Evolutionary conservation across 1,284 basidiomycete genomes (phyloP).

Genomic region (Athelia sp.): DNA sequence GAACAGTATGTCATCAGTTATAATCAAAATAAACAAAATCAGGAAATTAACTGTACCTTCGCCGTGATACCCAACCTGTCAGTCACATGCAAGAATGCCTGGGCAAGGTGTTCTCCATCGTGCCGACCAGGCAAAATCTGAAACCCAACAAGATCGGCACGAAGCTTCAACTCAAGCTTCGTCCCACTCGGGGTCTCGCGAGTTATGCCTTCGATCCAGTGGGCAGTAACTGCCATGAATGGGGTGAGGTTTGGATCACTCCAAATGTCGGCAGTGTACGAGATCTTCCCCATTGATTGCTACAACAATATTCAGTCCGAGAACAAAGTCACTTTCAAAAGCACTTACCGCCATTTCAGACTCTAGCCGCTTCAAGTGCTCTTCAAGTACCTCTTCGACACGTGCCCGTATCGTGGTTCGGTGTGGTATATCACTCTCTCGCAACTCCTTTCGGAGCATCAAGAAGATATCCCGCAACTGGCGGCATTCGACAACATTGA

Average conservation of each 20-base stretch:
- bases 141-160: constrained; percentile 12
- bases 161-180: constrained; percentile 4
- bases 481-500: constrained; percentile 21
- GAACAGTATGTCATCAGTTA: background rate
- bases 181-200: background rate
- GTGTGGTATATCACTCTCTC: constrained; percentile 18
- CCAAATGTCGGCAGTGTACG: constrained; percentile 16
- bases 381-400: constrained; percentile 13
- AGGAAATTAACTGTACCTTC: background rate
- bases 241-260: constrained; percentile 2
- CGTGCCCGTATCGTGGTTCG: constrained; percentile 17
- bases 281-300: constrained; percentile 12
- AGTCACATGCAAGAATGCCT: background rate
- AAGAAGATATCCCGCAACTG: constrained; percentile 23
- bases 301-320: constrained; percentile 1
- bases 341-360: constrained; percentile 10
- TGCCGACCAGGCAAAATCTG: constrained; percentile 8
- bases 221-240: constrained; percentile 15
- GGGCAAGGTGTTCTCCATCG: constrained; percentile 11
- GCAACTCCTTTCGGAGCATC: constrained; percentile 15
- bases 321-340: background rate
- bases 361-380: constrained; percentile 11
- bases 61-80: background rate
- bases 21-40: background rate
- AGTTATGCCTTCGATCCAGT: constrained; percentile 7